A percentile compares a stretch with the other conserved stretches of the same genome.
phyloP scores from a whole-genome alignment of 192 early-diverging fungal species.

The Podochytrium sp. region DNA sequence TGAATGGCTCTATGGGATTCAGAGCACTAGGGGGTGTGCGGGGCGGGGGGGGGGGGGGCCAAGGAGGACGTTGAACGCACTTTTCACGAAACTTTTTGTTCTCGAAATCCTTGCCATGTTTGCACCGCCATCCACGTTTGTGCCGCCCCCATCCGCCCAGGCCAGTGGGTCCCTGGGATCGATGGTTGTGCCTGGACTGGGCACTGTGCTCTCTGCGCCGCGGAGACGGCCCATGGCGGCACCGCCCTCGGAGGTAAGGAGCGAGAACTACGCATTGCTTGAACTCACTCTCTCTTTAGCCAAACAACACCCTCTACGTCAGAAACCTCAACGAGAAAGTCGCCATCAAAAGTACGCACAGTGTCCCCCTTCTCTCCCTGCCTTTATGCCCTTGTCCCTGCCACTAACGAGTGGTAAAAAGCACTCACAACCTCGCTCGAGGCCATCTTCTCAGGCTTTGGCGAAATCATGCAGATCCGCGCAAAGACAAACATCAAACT shows the following conservation, averaged over 20 bases:
- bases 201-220: constrained; percentile 30
- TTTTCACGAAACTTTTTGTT: neutral
- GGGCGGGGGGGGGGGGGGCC: no score
- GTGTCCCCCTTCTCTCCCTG: neutral
- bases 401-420: no score
- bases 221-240: constrained; percentile 29
- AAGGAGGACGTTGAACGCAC: neutral
- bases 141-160: constrained; percentile 20
- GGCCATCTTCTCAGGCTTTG: constrained; percentile 82
- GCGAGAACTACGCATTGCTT: neutral
- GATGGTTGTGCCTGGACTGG: constrained; percentile 33
- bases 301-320: constrained; percentile 88
- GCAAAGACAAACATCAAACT: constrained; percentile 79
- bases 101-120: no score
- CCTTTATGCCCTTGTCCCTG: neutral
- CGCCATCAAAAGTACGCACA: constrained; percentile 69
- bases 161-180: neutral
- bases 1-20: no score
- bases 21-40: no score
- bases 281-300: constrained; percentile 35
- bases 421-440: constrained; percentile 74
- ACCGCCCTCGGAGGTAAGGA: constrained; percentile 31
- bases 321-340: constrained; percentile 73
- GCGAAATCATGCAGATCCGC: constrained; percentile 80
- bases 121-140: neutral